Conservation (phyloP, 2,329 filamentous ascomycete genomes). For the Elsinoe australis region DNA sequence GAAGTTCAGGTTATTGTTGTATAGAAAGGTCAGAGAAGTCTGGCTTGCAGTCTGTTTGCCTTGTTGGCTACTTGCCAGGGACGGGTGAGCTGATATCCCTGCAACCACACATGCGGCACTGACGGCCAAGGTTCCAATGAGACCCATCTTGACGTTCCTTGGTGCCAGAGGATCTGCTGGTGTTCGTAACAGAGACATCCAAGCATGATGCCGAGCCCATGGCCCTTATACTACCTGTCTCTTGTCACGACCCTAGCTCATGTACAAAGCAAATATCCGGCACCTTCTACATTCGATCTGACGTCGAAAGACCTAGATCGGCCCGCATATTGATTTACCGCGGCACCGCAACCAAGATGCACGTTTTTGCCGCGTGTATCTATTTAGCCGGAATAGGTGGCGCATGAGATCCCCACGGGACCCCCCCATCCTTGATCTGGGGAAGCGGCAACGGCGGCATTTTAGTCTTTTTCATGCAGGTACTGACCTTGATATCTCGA, state of each 20-base stretch:
- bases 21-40: conserved; percentile 45
- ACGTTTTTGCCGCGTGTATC: conserved; percentile 8
- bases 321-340: conserved; percentile 2
- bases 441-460: conserved; percentile 8
- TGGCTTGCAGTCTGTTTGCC: conserved; percentile 19
- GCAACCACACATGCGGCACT: background rate
- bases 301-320: conserved; percentile 7
- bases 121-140: background rate
- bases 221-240: conserved; percentile 1
- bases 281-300: conserved; percentile 8
- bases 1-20: conserved; percentile 49
- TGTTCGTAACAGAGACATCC: background rate
- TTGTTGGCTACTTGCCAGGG: background rate
- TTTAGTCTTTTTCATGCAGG: conserved; percentile 1
- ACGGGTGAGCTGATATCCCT: conserved; percentile 1
- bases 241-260: background rate
- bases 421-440: background rate
- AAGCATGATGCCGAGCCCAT: background rate
- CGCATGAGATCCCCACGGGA: conserved; percentile 11
- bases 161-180: background rate
- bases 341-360: background rate
- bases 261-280: background rate
- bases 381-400: conserved; percentile 4
- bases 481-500: background rate
- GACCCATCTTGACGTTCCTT: background rate